A percentile compares a stretch with the other conserved stretches of the same genome.
Evolutionary conservation across 345 rosid species (phyloP).

Genomic region (Citrus maxima): DNA sequence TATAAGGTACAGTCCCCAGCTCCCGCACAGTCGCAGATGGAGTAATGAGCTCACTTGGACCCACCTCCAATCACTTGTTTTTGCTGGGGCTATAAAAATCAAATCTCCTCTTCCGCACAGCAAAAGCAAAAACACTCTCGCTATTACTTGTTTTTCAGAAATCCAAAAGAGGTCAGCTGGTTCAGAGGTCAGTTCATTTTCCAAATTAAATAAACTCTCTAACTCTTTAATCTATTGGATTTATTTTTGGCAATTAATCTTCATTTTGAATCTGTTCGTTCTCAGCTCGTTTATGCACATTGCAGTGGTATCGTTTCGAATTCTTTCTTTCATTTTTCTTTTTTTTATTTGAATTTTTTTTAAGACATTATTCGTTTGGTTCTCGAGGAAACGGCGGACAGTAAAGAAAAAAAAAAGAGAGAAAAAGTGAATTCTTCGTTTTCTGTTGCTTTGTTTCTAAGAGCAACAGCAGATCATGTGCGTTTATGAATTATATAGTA

Average conservation of each 20-base stretch:
- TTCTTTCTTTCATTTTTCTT: not conserved
- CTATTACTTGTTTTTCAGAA: not conserved
- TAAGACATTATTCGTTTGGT: not conserved
- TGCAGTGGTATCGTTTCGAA: not conserved
- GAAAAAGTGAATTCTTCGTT: not conserved
- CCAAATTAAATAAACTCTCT: not conserved
- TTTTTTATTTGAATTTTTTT: not conserved
- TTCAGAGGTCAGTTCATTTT: not conserved
- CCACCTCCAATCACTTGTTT: too few relatives aligned
- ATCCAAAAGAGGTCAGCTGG: not conserved
- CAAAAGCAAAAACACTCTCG: not conserved
- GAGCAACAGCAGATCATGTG: not conserved
- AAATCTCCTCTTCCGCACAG: not conserved
- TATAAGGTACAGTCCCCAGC: too few relatives aligned
- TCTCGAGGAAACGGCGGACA: not conserved
- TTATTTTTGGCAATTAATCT: not conserved
- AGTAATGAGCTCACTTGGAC: too few relatives aligned
- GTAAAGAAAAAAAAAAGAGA: not conserved
- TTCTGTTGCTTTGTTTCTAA: not conserved
- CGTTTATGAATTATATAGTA: not conserved
- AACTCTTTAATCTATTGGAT: not conserved
- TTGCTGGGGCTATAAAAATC: not conserved
- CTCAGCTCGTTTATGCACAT: not conserved
- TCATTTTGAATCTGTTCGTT: not conserved
- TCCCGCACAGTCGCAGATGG: too few relatives aligned